Evolutionary conservation across 2,329 filamentous ascomycete genomes (phyloP).

Genomic region (Scytalidium sp.): DNA sequence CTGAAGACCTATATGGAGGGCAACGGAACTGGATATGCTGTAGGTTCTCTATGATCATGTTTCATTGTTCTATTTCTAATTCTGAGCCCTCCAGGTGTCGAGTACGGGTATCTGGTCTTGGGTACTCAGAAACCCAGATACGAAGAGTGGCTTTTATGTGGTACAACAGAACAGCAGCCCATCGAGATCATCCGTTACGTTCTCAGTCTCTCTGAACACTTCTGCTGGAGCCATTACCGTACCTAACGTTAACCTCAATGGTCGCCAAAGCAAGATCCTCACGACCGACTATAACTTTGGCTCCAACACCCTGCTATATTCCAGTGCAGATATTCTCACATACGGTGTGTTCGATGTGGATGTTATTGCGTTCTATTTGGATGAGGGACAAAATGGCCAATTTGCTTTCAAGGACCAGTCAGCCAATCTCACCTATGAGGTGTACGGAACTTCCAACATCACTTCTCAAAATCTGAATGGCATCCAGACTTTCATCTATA

Average conservation of each 20-base stretch:
- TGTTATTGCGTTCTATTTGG: slow-evolving; percentile 46
- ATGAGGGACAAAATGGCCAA: slow-evolving; percentile 44
- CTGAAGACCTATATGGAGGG: slow-evolving; percentile 51
- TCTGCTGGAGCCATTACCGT: slow-evolving; percentile 39
- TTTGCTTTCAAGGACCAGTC: slow-evolving; percentile 43
- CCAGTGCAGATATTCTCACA: slow-evolving; percentile 47
- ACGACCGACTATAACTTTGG: slow-evolving; percentile 51
- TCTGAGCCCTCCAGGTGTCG: slow-evolving; percentile 22
- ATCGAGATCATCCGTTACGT: slow-evolving; percentile 41
- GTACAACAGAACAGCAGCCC: slow-evolving; percentile 43
- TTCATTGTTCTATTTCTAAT: neutral
- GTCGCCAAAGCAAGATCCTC: slow-evolving; percentile 51
- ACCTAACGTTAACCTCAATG: slow-evolving; percentile 45
- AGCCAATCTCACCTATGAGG: slow-evolving; percentile 33
- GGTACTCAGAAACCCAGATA: slow-evolving; percentile 49
- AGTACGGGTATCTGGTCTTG: slow-evolving; percentile 43
- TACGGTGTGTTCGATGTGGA: slow-evolving; percentile 43
- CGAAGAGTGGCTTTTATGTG: slow-evolving; percentile 47
- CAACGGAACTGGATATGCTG: slow-evolving; percentile 48
- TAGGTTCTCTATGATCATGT: slow-evolving; percentile 9
- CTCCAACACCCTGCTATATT: slow-evolving; percentile 44
- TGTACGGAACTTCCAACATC: slow-evolving; percentile 37
- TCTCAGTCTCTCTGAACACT: slow-evolving; percentile 45
- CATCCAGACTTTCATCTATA: slow-evolving; percentile 40
- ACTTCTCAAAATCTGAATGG: slow-evolving; percentile 22